Conservation (phyloP, 345 rosid genomes). For the Passiflora organensis region DNA sequence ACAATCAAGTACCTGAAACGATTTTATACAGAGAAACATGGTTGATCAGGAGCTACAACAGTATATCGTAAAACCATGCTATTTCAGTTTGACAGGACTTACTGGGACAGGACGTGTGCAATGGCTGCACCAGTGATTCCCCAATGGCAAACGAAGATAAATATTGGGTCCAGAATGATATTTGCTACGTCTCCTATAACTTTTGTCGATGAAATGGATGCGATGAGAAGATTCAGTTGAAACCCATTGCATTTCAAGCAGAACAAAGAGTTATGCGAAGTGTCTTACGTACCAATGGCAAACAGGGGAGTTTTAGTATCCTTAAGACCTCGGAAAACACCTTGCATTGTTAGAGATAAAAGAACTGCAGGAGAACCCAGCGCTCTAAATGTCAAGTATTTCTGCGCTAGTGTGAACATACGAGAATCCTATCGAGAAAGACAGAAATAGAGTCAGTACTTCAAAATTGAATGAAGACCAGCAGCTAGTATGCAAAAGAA, state of each 20-base stretch:
- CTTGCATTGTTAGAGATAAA: conserved; percentile 93
- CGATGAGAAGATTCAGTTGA: too few relatives aligned
- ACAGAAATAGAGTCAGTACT: too few relatives aligned
- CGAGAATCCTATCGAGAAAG: conserved; percentile 47
- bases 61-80: not conserved
- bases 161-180: conserved; percentile 72
- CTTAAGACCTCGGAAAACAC: conserved; percentile 84
- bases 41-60: too few relatives aligned
- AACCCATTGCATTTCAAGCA: not conserved
- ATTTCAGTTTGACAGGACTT: conserved; percentile 20
- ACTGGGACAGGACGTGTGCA: conserved; percentile 94
- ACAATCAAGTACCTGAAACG: conserved; percentile 63
- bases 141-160: conserved; percentile 53
- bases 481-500: too few relatives aligned
- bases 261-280: not conserved
- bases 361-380: conserved; percentile 93
- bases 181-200: conserved; percentile 70
- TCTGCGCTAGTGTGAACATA: conserved; percentile 61
- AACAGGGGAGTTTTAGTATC: conserved; percentile 87
- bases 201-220: not conserved
- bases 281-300: conserved; percentile 67
- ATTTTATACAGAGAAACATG: not conserved
- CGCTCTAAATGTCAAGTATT: conserved; percentile 66
- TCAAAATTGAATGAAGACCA: too few relatives aligned
- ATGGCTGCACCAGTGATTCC: conserved; percentile 97